Evolutionary conservation across 257 asterid species (phyloP).

Genomic region (Solanum chiquidenum): DNA sequence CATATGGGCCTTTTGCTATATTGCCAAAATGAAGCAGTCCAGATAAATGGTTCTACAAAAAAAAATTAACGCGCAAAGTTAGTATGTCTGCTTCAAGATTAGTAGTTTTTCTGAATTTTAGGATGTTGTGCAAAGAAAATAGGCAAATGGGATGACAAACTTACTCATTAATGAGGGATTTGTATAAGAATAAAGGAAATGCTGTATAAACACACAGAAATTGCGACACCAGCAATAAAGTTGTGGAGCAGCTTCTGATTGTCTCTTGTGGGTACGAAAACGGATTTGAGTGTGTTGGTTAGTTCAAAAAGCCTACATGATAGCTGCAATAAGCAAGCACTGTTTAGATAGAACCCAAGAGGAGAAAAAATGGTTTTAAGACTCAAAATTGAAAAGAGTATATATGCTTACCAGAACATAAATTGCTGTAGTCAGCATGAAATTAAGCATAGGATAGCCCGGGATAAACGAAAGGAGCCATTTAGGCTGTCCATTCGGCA

Average conservation of each 20-base stretch:
- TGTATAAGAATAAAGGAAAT: conserved; percentile 60
- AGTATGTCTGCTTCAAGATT: background rate
- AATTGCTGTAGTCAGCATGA: conserved; percentile 83
- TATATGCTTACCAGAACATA: conserved; percentile 57
- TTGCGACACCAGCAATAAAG: conserved; percentile 46
- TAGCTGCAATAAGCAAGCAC: conserved; percentile 35
- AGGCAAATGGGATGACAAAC: conserved; percentile 1
- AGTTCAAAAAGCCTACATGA: conserved; percentile 82
- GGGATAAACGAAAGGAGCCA: conserved; percentile 89
- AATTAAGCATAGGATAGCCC: conserved; percentile 91
- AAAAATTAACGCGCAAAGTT: background rate
- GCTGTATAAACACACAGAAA: conserved; percentile 48
- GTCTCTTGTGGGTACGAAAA: conserved; percentile 76
- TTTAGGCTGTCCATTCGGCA: conserved; percentile 94
- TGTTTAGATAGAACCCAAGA: background rate
- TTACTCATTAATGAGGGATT: conserved; percentile 51
- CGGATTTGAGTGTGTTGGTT: conserved; percentile 72
- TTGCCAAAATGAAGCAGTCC: background rate
- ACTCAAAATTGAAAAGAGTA: background rate
- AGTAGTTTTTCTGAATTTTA: background rate
- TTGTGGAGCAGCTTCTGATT: conserved; percentile 52
- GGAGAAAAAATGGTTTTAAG: background rate
- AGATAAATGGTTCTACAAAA: background rate
- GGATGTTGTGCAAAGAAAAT: background rate
- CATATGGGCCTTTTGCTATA: background rate